Conservation (phyloP, 116 monocot species). For the Zostera marina region DNA sequence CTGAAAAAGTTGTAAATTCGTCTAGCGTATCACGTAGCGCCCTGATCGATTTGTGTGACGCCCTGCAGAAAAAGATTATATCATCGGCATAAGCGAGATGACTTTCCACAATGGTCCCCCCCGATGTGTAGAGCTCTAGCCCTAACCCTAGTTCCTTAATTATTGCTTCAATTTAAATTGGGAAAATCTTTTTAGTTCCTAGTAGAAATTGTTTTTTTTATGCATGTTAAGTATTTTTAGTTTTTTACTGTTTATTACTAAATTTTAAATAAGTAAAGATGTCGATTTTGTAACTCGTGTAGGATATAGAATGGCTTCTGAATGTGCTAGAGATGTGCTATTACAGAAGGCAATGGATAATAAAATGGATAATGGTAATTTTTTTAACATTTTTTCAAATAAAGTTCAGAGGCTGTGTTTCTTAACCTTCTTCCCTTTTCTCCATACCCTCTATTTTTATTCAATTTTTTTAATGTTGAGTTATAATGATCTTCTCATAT, state of each 20-base stretch:
- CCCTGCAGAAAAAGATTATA: no score
- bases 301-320: slow-evolving; percentile 94
- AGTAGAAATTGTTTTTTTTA: no score
- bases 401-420: neutral
- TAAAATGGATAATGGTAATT: slow-evolving; percentile 72
- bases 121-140: no score
- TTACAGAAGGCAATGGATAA: slow-evolving; percentile 59
- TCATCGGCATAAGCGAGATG: no score
- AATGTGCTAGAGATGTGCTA: slow-evolving; percentile 72
- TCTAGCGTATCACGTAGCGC: no score
- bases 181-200: no score
- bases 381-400: neutral
- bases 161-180: no score
- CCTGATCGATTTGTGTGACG: no score
- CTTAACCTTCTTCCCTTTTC: neutral
- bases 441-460: neutral
- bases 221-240: neutral
- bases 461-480: neutral
- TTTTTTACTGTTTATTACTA: neutral
- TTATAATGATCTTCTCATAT: neutral
- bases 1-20: no score
- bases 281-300: neutral
- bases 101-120: no score
- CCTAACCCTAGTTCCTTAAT: no score
- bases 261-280: no score